Conservation (phyloP, 1,284 basidiomycete species). For the Melampsora abietis-canadensis region DNA sequence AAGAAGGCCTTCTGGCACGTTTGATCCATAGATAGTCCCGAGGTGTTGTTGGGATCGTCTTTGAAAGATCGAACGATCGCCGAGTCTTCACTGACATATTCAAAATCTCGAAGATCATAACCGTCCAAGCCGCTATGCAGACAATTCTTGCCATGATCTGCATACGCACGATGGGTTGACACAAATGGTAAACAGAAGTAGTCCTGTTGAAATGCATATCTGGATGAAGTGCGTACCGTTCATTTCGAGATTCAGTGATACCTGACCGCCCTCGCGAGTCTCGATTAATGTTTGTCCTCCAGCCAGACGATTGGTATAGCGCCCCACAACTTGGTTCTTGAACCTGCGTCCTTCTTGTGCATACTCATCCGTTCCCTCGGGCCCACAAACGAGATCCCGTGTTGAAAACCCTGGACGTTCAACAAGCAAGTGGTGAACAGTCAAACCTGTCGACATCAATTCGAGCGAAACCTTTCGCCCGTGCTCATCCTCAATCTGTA, state of each 20-base stretch:
- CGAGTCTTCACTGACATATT: slow-evolving; percentile 2
- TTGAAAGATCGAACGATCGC: slow-evolving; percentile 16
- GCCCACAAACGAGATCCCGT: slow-evolving; percentile 33
- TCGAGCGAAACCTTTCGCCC: slow-evolving; percentile 5
- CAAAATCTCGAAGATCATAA: slow-evolving; percentile 33
- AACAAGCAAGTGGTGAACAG: slow-evolving; percentile 24
- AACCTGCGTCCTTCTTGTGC: slow-evolving; percentile 31
- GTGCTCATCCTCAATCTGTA: slow-evolving; percentile 7
- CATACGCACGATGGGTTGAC: neutral
- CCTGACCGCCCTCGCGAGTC: neutral
- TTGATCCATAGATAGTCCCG: neutral
- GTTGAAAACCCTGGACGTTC: neutral
- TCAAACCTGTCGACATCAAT: slow-evolving; percentile 14
- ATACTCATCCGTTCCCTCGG: neutral
- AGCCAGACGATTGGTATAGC: slow-evolving; percentile 35
- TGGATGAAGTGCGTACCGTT: neutral
- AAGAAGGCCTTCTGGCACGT: neutral
- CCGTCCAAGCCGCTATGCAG: slow-evolving; percentile 22
- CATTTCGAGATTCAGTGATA: slow-evolving; percentile 3
- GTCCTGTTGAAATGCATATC: neutral
- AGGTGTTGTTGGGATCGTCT: neutral
- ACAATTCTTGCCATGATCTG: slow-evolving; percentile 11
- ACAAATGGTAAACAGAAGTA: neutral
- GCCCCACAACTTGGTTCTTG: slow-evolving; percentile 35
- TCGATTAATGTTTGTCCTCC: slow-evolving; percentile 12